These are phyloP conservation scores for Circinella umbellata DNA, from an alignment of 371 early-diverging fungal species.

Conservation along the genomic window DNA sequence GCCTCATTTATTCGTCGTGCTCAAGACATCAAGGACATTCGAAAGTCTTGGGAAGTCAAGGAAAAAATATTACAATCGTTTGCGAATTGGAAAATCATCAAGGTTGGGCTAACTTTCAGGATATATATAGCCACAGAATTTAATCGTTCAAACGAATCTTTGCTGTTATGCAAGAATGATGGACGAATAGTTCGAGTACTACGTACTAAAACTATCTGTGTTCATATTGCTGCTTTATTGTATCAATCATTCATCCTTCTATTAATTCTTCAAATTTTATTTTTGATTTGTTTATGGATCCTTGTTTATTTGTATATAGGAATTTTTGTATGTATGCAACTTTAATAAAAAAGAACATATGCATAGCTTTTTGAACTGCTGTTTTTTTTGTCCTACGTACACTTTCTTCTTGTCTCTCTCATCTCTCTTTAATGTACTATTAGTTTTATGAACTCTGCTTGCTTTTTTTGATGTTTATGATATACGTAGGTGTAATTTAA, in stretches of 20 bases:
- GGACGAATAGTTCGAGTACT: conserved; percentile 75
- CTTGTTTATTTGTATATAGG: no score
- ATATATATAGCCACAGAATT: conserved; percentile 74
- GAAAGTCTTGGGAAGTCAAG: conserved; percentile 76
- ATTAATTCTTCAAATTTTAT: no score
- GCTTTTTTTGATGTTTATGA: no score
- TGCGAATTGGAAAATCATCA: conserved; percentile 94
- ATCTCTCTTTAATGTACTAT: no score
- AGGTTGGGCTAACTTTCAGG: conserved; percentile 93
- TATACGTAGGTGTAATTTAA: no score
- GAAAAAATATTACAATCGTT: conserved; percentile 88
- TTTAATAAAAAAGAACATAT: no score
- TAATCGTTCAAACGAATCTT: conserved; percentile 64
- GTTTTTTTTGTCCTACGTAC: no score
- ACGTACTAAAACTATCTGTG: conserved; percentile 79
- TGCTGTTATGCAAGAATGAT: conserved; percentile 74
- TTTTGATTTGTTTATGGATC: no score
- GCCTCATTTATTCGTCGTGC: conserved; percentile 94
- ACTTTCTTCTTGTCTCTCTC: no score
- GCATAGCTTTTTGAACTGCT: no score
- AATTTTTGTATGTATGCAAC: no score
- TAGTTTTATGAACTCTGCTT: no score
- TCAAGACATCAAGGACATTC: conserved; percentile 86
- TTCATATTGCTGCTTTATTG: conserved; percentile 54
- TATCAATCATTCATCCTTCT: background rate